phyloP scores from a whole-genome alignment of 177 flowering plant species.

The Telopea speciosissima region DNA sequence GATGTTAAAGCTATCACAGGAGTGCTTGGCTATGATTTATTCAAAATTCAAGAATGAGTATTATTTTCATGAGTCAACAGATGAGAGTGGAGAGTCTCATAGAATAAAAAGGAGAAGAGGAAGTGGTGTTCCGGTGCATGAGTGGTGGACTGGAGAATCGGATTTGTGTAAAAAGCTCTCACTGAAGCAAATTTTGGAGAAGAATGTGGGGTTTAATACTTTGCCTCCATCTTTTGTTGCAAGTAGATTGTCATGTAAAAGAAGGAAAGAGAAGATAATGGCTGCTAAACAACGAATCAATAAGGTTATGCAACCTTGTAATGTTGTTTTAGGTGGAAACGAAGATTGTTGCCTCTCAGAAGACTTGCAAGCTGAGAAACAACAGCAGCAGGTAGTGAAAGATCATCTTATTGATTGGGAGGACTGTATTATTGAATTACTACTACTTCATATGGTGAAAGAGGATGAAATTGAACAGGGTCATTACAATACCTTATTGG shows the following conservation, averaged over 20 bases:
- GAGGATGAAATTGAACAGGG: constrained; percentile 87
- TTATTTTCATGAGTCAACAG: constrained; percentile 12
- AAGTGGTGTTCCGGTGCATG: constrained; percentile 18
- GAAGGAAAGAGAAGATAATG: constrained; percentile 58
- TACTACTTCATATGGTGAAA: constrained; percentile 63
- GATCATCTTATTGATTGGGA: constrained; percentile 56
- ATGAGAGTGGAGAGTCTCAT: constrained; percentile 15
- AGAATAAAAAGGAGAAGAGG: constrained; percentile 23
- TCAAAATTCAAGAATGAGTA: constrained; percentile 25
- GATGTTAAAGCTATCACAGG: constrained; percentile 44
- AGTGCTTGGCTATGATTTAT: constrained; percentile 43
- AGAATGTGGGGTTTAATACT: constrained; percentile 55
- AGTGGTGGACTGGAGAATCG: constrained; percentile 67
- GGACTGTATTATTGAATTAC: constrained; percentile 78
- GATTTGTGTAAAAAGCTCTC: constrained; percentile 54
- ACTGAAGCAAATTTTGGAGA: constrained; percentile 43
- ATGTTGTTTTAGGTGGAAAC: constrained; percentile 9
- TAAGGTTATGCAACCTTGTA: constrained; percentile 36
- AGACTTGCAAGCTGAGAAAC: constrained; percentile 17
- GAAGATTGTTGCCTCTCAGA: constrained; percentile 9
- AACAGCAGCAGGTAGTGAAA: constrained; percentile 12
- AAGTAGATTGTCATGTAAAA: constrained; percentile 32
- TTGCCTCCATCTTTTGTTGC: constrained; percentile 69
- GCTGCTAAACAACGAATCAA: constrained; percentile 68
- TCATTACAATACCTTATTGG: constrained; percentile 60